These are phyloP conservation scores for Metarhizium brunneum DNA, from an alignment of 2,329 filamentous ascomycete species.

Conservation along the genomic window DNA sequence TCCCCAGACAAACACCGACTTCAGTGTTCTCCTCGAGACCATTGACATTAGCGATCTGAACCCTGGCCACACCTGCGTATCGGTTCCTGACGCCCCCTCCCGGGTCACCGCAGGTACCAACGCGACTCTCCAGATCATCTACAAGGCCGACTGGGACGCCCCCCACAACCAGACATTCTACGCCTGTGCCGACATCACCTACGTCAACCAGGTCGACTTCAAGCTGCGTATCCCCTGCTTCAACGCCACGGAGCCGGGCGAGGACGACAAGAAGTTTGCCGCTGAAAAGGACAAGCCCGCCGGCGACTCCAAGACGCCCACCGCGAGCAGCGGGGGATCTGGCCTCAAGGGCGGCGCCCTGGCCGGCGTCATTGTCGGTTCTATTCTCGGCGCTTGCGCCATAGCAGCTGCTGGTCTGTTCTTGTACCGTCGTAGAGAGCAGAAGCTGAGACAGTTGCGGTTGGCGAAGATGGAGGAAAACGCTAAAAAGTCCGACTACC, in stretches of 20 bases:
- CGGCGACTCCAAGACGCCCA: slow-evolving; percentile 12
- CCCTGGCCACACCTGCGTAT: slow-evolving; percentile 37
- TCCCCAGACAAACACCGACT: slow-evolving; percentile 29
- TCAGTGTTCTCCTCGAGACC: slow-evolving; percentile 25
- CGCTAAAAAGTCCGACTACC: background rate
- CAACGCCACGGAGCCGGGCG: slow-evolving; percentile 27
- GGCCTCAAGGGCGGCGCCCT: slow-evolving; percentile 58
- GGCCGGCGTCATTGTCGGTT: slow-evolving; percentile 65
- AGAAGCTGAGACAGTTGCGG: slow-evolving; percentile 10
- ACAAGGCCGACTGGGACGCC: slow-evolving; percentile 33
- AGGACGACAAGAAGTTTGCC: slow-evolving; percentile 13
- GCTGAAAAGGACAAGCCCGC: background rate
- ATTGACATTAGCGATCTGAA: slow-evolving; percentile 29
- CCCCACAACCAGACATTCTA: slow-evolving; percentile 36
- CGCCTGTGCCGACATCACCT: slow-evolving; percentile 39
- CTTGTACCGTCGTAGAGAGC: slow-evolving; percentile 29
- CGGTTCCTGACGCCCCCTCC: slow-evolving; percentile 23
- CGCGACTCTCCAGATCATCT: slow-evolving; percentile 40
- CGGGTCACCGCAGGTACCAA: slow-evolving; percentile 28
- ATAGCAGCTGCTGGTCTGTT: slow-evolving; percentile 50
- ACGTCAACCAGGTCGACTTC: slow-evolving; percentile 25
- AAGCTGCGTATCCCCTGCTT: slow-evolving; percentile 29
- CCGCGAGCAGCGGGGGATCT: slow-evolving; percentile 8
- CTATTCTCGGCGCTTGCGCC: slow-evolving; percentile 51
- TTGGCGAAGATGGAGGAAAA: slow-evolving; percentile 2